Conservation (phyloP, 306 rosid species). For the Urtica urens region DNA sequence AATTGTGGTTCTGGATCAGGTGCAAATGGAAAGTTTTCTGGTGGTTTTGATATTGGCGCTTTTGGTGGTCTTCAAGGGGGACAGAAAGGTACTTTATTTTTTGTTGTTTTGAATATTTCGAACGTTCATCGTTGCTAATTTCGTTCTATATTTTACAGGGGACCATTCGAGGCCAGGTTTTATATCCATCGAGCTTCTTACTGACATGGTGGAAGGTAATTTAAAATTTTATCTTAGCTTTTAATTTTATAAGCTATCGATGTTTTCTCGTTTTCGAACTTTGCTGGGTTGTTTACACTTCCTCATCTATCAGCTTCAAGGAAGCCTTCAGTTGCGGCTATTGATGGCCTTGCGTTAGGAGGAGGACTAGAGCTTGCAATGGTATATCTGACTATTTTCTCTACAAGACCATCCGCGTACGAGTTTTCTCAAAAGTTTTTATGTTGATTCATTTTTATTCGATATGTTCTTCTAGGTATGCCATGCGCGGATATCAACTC, state of each 20-base stretch:
- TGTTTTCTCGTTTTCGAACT: background rate
- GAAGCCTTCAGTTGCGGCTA: conserved; percentile 94
- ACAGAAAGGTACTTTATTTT: conserved; percentile 30
- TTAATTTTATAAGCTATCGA: background rate
- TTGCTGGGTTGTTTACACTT: background rate
- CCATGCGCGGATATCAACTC: conserved; percentile 77
- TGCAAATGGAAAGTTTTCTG: conserved; percentile 85
- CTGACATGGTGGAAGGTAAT: conserved; percentile 67
- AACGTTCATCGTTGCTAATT: background rate
- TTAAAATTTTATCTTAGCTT: background rate
- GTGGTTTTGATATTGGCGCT: conserved; percentile 80
- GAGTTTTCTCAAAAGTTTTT: background rate
- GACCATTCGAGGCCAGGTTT: conserved; percentile 46
- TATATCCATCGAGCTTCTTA: conserved; percentile 57
- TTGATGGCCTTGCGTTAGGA: conserved; percentile 96
- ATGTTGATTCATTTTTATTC: conserved; percentile 1
- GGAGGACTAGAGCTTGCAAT: conserved; percentile 97
- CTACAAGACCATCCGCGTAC: background rate
- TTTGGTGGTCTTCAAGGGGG: conserved; percentile 56
- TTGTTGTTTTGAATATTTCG: background rate
- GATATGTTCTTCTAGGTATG: conserved; percentile 49
- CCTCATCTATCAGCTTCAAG: conserved; percentile 44
- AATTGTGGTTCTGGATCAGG: no score
- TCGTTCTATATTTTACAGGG: conserved; percentile 19
- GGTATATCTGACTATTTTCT: conserved; percentile 38